phyloP scores from a whole-genome alignment of 2,329 filamentous ascomycete genomes.

The Pseudogymnoascus sp. region DNA sequence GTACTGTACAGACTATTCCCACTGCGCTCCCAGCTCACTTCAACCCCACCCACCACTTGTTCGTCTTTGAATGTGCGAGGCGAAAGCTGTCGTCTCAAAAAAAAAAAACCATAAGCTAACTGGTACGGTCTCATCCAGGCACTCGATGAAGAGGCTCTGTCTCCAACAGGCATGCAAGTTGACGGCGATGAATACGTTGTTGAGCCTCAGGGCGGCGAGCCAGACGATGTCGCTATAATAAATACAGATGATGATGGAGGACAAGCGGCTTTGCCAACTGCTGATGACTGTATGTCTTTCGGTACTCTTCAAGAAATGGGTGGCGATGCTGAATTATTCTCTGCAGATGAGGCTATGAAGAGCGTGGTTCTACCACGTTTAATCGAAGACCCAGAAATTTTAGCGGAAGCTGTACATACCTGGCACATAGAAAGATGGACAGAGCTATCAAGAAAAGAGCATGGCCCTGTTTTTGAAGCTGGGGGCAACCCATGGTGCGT shows the following conservation, averaged over 20 bases:
- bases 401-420: slow-evolving; percentile 67
- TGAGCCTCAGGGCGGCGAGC: slow-evolving; percentile 27
- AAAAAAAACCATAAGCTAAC: background rate
- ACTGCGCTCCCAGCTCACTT: background rate
- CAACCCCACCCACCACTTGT: background rate
- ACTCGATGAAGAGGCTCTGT: slow-evolving; percentile 23
- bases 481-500: slow-evolving; percentile 78
- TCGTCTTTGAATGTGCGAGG: background rate
- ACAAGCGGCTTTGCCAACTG: slow-evolving; percentile 21
- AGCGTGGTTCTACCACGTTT: slow-evolving; percentile 66
- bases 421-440: slow-evolving; percentile 88
- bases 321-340: slow-evolving; percentile 13
- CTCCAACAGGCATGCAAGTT: slow-evolving; percentile 27
- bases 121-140: slow-evolving; percentile 17
- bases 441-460: slow-evolving; percentile 65
- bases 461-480: slow-evolving; percentile 80
- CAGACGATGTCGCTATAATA: slow-evolving; percentile 34
- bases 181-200: slow-evolving; percentile 26
- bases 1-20: background rate
- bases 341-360: slow-evolving; percentile 73
- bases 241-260: slow-evolving; percentile 28
- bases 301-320: background rate
- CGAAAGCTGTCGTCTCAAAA: background rate
- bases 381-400: slow-evolving; percentile 66
- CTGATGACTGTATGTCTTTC: slow-evolving; percentile 31